Evolutionary conservation across 1,139 yeast genomes (phyloP).

Genomic region (Hansenula sp.): DNA sequence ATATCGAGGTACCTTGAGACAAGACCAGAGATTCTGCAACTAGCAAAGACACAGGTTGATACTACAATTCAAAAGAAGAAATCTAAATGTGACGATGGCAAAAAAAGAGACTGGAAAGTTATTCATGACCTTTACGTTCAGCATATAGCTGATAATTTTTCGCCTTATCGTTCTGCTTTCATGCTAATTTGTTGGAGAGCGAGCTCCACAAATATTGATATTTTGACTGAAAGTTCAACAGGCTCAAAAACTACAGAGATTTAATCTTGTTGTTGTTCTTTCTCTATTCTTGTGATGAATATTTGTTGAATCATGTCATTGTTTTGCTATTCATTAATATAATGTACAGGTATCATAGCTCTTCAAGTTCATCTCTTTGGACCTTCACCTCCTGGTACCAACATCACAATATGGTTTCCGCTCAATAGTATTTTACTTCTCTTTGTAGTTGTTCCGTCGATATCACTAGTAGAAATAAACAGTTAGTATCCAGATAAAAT

Average conservation of each 20-base stretch:
- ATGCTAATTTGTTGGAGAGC: slow-evolving; percentile 77
- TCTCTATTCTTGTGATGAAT: too few relatives aligned
- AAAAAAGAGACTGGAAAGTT: slow-evolving; percentile 51
- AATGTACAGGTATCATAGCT: too few relatives aligned
- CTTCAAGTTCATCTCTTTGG: slow-evolving; percentile 3
- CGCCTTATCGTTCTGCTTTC: slow-evolving; percentile 66
- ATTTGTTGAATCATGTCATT: too few relatives aligned
- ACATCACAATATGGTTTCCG: slow-evolving; percentile 88
- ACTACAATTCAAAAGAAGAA: slow-evolving; percentile 19
- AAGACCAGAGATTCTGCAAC: slow-evolving; percentile 48
- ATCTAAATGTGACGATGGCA: slow-evolving; percentile 29
- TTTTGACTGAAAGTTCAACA: slow-evolving; percentile 25
- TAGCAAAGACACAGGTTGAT: slow-evolving; percentile 33
- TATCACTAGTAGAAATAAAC: slow-evolving; percentile 28
- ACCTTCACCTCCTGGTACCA: slow-evolving; percentile 43
- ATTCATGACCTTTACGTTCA: slow-evolving; percentile 56
- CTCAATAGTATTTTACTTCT: slow-evolving; percentile 74
- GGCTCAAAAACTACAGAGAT: neutral
- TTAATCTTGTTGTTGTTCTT: neutral
- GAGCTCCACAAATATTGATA: slow-evolving; percentile 54
- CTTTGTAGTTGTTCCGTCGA: slow-evolving; percentile 37
- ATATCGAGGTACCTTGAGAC: slow-evolving; percentile 56
- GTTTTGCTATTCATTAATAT: too few relatives aligned
- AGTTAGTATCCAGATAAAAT: neutral
- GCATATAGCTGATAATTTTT: slow-evolving; percentile 51